phyloP scores from a whole-genome alignment of 345 rosid species.

The Lumnitzera racemosa region DNA sequence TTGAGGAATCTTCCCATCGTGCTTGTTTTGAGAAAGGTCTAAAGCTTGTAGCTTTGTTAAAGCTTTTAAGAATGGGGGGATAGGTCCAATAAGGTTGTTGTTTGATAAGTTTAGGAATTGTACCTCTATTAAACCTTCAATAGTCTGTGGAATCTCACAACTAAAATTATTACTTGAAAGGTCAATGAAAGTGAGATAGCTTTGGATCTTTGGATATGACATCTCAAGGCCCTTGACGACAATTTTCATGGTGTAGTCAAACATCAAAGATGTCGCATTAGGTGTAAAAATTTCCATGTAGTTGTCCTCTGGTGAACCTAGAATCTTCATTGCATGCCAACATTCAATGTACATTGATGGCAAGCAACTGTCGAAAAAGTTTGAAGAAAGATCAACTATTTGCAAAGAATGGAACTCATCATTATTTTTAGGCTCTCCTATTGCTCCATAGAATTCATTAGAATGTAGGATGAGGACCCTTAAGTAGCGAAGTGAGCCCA shows the following conservation, averaged over 20 bases:
- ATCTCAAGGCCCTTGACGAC: conserved; percentile 5
- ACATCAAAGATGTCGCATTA: too few relatives aligned
- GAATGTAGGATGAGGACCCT: conserved; percentile 6
- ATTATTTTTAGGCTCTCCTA: background rate
- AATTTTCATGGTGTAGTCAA: conserved; percentile 3
- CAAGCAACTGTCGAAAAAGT: background rate
- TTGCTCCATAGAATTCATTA: conserved; percentile 6
- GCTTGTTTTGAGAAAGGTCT: conserved; percentile 9
- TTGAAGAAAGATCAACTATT: conserved; percentile 8
- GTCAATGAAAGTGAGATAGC: conserved; percentile 5
- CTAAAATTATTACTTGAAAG: conserved; percentile 4
- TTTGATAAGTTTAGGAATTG: conserved; percentile 5
- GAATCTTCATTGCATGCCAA: conserved; percentile 5
- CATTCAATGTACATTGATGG: conserved; percentile 1
- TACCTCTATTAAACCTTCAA: conserved; percentile 3
- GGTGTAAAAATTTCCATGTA: background rate
- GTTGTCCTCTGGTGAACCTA: too few relatives aligned
- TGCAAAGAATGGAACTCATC: conserved; percentile 4
- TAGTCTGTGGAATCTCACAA: background rate
- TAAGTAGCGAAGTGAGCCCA: conserved; percentile 1
- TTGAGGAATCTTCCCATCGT: conserved; percentile 8
- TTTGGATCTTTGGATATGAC: conserved; percentile 4
- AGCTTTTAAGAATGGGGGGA: conserved; percentile 6
- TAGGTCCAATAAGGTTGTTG: conserved; percentile 5
- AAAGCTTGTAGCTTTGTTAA: conserved; percentile 6